A percentile compares a stretch with the other conserved stretches of the same genome.
These are phyloP conservation scores for Entomortierella parvispora DNA, from an alignment of 192 early-diverging fungal species.

Conservation along the genomic window DNA sequence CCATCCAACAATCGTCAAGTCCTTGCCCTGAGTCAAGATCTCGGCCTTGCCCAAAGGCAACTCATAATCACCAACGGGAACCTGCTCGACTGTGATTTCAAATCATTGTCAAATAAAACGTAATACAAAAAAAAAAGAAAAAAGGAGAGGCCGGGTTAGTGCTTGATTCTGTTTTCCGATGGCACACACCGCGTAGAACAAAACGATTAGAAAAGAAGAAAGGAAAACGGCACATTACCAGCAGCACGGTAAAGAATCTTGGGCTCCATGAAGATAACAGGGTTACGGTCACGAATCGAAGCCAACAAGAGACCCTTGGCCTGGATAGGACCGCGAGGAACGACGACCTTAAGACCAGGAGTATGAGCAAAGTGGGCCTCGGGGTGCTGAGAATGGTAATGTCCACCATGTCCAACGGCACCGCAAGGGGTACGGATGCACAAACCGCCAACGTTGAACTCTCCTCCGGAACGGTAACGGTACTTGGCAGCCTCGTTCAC, in stretches of 20 bases:
- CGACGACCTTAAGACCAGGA: conserved; percentile 92
- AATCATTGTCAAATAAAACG: no score
- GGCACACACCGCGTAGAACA: neutral
- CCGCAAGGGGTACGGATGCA: conserved; percentile 91
- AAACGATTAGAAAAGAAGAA: neutral
- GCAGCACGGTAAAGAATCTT: conserved; percentile 96
- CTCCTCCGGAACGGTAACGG: conserved; percentile 93
- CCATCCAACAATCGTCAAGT: conserved; percentile 92
- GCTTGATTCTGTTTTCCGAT: neutral
- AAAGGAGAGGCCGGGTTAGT: neutral
- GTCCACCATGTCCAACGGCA: conserved; percentile 97
- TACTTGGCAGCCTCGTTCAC: conserved; percentile 99
- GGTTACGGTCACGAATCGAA: conserved; percentile 92
- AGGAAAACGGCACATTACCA: conserved; percentile 49
- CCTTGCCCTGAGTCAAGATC: conserved; percentile 82
- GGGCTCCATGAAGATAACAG: conserved; percentile 96
- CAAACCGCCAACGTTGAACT: conserved; percentile 90
- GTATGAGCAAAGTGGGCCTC: conserved; percentile 97
- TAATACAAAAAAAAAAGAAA: conserved; percentile 3
- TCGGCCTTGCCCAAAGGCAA: conserved; percentile 94
- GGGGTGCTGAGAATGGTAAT: conserved; percentile 94
- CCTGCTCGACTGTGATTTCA: conserved; percentile 92
- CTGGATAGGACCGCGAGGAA: conserved; percentile 93
- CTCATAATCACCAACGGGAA: conserved; percentile 91
- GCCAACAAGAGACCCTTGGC: conserved; percentile 94